Base-by-base conservation (phyloP, 208 protist genomes). In the Trypanosoma platydactyli region DNA sequence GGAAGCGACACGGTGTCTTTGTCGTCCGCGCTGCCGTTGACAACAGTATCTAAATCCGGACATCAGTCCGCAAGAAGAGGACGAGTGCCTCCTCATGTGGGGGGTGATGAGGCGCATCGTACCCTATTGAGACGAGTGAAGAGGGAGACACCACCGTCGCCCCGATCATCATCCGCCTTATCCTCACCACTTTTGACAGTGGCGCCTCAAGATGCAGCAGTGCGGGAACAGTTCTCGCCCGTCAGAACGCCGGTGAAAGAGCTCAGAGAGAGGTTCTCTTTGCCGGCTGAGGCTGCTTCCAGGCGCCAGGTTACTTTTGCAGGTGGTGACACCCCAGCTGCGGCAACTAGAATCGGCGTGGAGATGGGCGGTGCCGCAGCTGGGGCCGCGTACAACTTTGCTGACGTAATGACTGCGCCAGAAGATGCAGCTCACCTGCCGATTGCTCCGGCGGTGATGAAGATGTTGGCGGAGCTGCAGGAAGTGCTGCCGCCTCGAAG, bases 341-440 rank as follows among this genome's bases (percentile, higher is more conserved):
- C 9, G 33, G 33, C 33, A 9, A 38, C 33, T 38, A 9, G 33
- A 35, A n/a, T 25, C 4, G 12, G 35, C 27, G 27, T 0, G n/a
- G 65, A 48, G 16, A 33, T 44, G 18, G 54, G 49, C 6, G 3
- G 0, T 16, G 24, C 27, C 27, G 22, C 29, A n/a, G 18, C 52
- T 45, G 51, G 7, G 29, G 56, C 41, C 16, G 59, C 53, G 18
- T 79, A 79, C 42, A 69, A 79, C 48, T 79, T 79, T 59, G 65
- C 67, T 1, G 73, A 79, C 49, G 9, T 79, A 1, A 64, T 68
- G 24, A 79, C 73, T 35, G 51, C 62, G n/a, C 73, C 73, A 13
- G 49, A 72, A 29, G 49, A 53, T 24, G 73, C 73, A 5, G 73
- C 56, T n/a, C 38, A 60, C 15, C 48, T 79, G 22, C 73, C 67